These are phyloP conservation scores for Chaetomiaceae sp. DNA, from an alignment of 2,329 filamentous ascomycete species.

Conservation along the genomic window DNA sequence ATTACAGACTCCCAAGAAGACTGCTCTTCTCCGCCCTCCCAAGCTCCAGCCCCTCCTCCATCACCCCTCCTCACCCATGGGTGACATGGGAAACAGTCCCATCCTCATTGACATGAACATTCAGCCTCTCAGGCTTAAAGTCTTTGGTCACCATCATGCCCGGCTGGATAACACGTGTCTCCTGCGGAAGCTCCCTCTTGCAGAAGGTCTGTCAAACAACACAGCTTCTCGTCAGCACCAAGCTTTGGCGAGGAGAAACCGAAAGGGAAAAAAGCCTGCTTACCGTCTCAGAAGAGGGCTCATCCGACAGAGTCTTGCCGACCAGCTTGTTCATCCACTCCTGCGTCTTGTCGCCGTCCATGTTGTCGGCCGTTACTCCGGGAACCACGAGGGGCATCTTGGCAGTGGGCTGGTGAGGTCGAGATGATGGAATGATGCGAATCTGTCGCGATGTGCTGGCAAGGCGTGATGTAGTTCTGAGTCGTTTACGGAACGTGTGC, in stretches of 20 bases:
- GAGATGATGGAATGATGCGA: not conserved
- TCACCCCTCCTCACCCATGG: conserved; percentile 42
- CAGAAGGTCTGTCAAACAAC: conserved; percentile 50
- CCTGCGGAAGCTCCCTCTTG: conserved; percentile 54
- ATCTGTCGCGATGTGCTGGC: not conserved
- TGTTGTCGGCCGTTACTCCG: conserved; percentile 45
- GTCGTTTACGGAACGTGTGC: not conserved
- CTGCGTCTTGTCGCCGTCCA: conserved; percentile 44
- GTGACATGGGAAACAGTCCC: conserved; percentile 57
- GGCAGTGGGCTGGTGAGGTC: conserved; percentile 15
- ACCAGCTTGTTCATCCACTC: conserved; percentile 60
- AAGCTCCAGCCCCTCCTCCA: not conserved
- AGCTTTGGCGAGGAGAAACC: not conserved
- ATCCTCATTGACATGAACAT: conserved; percentile 56
- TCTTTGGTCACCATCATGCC: conserved; percentile 57
- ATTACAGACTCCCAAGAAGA: not conserved
- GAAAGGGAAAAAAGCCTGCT: conserved; percentile 15
- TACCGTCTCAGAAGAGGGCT: conserved; percentile 50
- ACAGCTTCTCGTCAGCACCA: not conserved
- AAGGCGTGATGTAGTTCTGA: not conserved
- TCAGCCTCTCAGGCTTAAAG: conserved; percentile 50
- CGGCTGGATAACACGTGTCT: conserved; percentile 53
- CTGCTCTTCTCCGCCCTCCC: not conserved
- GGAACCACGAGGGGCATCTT: conserved; percentile 64
- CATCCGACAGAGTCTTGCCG: conserved; percentile 58